Base-by-base conservation (phyloP, 257 asterid genomes). In the Jaltomata sinuosa region DNA sequence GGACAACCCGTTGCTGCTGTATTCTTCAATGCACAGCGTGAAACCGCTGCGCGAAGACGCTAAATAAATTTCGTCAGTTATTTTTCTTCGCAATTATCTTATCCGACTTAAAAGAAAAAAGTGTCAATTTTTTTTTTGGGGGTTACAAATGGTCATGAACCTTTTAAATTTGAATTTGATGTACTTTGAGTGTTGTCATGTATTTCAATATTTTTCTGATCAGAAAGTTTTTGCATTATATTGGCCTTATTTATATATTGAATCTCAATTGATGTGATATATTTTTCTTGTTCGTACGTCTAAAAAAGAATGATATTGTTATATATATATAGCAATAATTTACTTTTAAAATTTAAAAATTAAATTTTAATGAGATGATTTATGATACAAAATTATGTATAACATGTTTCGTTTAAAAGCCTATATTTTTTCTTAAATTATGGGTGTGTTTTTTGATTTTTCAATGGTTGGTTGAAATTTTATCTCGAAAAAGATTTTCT, bases 1-100 rank as follows among this genome's bases (percentile, higher is more conserved):
- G 97, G 93, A 49, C 91, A 86, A 83, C 99, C 99, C 10, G 95
- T 96, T 64, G 98, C 98, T 68, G 97, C 98, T 45, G 94, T 96
- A 47, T 96, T 92, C 94, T 96, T 96, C 94, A 96, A 93, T 16
- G 95, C 97, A 0, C 97, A 94, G 89, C 88, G 98, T 1, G 99
- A 94, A 85, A 96, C 98, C 21, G 99, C 99, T 22, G 96, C 97
- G 36, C 86, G 99, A 25, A 91, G 91, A 62, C 99, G 99, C 85
- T 93, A 86, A 53, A 3, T 9, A 67, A 32, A 74, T 72, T 72
- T 5, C 0, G 2, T 14, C 0, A 12, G 62, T 47, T 3, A 47
- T 47, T 76, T 47, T 47, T 8, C 27, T 49, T 49, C n/a, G 45
- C 0, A 25, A 74, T 8, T 22, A 45, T 45, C 81, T 15, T 8